Percentiles rank a stretch among this genome's conserved stretches.
Evolutionary conservation across 768 basidiomycete genomes (phyloP).

Genomic region (Suillus brevipes): DNA sequence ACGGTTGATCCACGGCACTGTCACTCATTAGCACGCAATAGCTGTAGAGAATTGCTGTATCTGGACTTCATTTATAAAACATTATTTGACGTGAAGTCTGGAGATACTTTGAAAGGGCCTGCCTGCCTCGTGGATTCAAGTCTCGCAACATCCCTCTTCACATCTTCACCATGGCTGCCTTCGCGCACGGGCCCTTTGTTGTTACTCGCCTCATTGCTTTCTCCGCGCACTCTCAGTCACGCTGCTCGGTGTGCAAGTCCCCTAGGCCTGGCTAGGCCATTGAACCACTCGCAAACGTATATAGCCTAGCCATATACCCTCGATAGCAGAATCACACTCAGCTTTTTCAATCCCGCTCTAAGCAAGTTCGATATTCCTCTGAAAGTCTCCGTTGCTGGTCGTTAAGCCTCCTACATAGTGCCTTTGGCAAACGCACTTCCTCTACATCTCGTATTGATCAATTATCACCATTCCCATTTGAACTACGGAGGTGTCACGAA

Average conservation of each 20-base stretch:
- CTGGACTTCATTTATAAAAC: slow-evolving; percentile 7
- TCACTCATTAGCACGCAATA: slow-evolving; percentile 1
- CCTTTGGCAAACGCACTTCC: not conserved
- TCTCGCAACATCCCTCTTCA: too few relatives aligned
- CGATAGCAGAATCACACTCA: not conserved
- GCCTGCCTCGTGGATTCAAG: not conserved
- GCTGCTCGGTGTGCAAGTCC: too few relatives aligned
- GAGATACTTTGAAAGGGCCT: not conserved
- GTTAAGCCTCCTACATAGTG: not conserved
- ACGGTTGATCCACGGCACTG: slow-evolving; percentile 6
- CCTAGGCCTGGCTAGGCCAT: not conserved
- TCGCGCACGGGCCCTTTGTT: not conserved
- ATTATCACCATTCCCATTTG: not conserved
- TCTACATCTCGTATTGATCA: not conserved
- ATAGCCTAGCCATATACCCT: not conserved
- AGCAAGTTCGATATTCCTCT: not conserved
- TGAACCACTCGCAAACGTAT: not conserved
- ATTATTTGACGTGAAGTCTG: slow-evolving; percentile 15
- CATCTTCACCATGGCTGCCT: not conserved
- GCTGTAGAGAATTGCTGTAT: slow-evolving; percentile 23
- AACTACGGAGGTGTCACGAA: not conserved
- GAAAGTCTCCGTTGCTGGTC: not conserved
- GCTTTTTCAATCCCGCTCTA: not conserved
- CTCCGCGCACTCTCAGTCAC: not conserved
- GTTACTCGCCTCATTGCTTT: not conserved